phyloP scores from a whole-genome alignment of 2,329 filamentous ascomycete species.

The Epichloe baconii region DNA sequence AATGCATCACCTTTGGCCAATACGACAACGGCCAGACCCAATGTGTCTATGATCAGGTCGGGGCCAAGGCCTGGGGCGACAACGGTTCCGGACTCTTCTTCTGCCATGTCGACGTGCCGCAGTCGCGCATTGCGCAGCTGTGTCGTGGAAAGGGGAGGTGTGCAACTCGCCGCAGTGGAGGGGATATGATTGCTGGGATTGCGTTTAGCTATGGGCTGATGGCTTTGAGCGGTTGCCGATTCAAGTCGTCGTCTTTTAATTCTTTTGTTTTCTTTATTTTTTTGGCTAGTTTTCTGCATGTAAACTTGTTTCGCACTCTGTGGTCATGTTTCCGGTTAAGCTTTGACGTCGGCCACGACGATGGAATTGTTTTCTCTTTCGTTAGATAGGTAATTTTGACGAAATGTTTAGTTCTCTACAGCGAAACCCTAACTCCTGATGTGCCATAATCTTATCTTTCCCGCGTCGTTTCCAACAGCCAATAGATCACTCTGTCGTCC shows the following conservation, averaged over 20 bases:
- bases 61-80: neutral
- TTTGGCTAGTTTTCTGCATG: too few species aligned
- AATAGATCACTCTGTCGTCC: constrained; percentile 53
- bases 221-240: neutral
- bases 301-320: too few species aligned
- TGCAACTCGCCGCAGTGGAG: neutral
- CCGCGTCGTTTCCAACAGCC: constrained; percentile 77
- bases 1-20: neutral
- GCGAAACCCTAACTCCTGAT: constrained; percentile 44
- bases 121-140: neutral
- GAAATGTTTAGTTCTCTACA: too few species aligned
- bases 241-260: too few species aligned
- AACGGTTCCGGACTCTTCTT: neutral
- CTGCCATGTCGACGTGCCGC: neutral
- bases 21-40: neutral
- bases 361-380: too few species aligned
- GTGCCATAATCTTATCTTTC: constrained; percentile 86
- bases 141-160: neutral
- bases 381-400: too few species aligned
- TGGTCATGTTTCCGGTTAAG: too few species aligned
- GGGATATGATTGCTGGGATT: neutral
- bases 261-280: rapidly evolving
- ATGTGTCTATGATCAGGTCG: neutral
- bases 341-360: too few species aligned
- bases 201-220: neutral